Conservation (phyloP, 2,329 filamentous ascomycete genomes). For the Aspergillus niger region DNA sequence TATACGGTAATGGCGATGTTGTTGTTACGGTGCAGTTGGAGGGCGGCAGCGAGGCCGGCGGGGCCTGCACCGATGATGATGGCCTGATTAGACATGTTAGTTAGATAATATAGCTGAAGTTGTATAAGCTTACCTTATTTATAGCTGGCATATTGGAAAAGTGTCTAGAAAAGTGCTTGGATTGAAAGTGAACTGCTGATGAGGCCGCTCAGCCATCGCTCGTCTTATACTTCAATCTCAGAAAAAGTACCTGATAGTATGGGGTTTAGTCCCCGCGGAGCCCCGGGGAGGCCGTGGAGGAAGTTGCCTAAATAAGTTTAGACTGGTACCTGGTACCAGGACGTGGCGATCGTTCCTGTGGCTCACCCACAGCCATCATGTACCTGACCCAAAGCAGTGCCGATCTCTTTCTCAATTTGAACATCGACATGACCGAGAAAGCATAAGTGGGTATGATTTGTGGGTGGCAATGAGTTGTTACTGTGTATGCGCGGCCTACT, state of each 20-base stretch:
- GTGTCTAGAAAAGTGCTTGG: not conserved
- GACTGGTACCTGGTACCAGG: not conserved
- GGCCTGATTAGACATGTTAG: slow-evolving; percentile 9
- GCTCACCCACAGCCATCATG: not conserved
- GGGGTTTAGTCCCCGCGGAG: slow-evolving; percentile 1
- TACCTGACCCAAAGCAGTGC: not conserved
- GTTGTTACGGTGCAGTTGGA: slow-evolving; percentile 20
- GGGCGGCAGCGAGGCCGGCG: slow-evolving; percentile 24
- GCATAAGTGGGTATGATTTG: no score
- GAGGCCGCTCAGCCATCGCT: not conserved
- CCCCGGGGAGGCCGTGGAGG: not conserved
- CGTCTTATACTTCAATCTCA: not conserved
- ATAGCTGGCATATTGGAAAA: not conserved
- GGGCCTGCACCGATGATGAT: slow-evolving; percentile 28
- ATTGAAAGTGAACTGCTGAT: not conserved
- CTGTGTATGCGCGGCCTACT: no score
- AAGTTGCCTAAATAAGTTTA: not conserved
- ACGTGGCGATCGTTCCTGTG: not conserved
- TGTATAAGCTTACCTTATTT: not conserved
- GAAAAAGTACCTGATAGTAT: not conserved
- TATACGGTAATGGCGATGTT: slow-evolving; percentile 26
- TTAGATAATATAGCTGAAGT: not conserved
- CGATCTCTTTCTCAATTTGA: not conserved
- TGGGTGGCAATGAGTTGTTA: no score
- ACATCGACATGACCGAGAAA: no score